A percentile compares a stretch with the other conserved stretches of the same genome.
phyloP scores from a whole-genome alignment of 306 rosid genomes.

The Quercus mongolica region DNA sequence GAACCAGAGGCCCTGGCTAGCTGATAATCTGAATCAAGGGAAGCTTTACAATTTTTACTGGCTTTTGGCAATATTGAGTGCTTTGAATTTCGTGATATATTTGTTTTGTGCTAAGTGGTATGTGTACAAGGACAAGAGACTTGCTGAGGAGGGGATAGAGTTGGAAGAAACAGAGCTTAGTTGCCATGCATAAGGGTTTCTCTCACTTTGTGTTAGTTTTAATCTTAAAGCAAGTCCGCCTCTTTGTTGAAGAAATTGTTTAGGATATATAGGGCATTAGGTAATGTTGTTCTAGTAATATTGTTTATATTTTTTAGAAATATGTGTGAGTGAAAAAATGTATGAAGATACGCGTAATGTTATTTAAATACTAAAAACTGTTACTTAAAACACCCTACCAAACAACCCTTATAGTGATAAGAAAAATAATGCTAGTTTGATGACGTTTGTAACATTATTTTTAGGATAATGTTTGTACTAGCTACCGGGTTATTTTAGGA shows the following conservation, averaged over 20 bases:
- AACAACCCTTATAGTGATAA: rapidly evolving
- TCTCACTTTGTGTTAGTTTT: background rate
- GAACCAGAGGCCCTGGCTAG: conserved; percentile 63
- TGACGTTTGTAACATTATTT: too few species aligned
- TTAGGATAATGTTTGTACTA: too few species aligned
- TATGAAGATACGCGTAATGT: rapidly evolving
- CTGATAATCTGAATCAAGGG: conserved; percentile 70
- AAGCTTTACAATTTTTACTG: conserved; percentile 82
- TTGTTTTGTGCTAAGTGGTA: conserved; percentile 76
- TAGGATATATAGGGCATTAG: too few species aligned
- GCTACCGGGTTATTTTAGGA: too few species aligned
- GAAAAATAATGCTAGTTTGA: too few species aligned
- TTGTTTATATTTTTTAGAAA: too few species aligned
- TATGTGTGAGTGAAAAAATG: rapidly evolving
- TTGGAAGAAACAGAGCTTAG: conserved; percentile 45
- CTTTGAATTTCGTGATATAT: conserved; percentile 54
- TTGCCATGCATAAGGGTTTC: conserved; percentile 33
- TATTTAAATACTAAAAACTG: too few species aligned
- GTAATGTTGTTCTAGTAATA: too few species aligned
- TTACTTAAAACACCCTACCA: too few species aligned
- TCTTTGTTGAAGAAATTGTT: too few species aligned
- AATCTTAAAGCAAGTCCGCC: background rate
- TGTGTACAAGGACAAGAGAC: conserved; percentile 77
- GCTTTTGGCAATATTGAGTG: conserved; percentile 72
- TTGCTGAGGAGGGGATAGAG: conserved; percentile 58